Conservation (phyloP, 257 asterid genomes). For the Fraxinus cuspidata region DNA sequence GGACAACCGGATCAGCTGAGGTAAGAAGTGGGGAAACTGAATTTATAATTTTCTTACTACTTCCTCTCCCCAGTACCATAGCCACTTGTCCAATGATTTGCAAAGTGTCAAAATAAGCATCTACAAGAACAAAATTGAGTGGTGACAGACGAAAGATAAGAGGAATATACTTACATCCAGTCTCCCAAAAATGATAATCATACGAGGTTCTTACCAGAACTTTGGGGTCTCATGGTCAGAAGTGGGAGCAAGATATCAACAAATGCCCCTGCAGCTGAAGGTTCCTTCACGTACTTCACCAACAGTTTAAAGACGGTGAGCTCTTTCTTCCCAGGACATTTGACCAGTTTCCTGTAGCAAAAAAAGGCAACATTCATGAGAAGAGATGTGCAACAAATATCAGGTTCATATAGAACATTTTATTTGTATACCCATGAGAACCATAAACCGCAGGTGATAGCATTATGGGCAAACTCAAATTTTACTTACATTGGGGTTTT, state of each 20-base stretch:
- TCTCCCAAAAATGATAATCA: background rate
- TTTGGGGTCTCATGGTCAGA: slow-evolving; percentile 57
- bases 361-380: slow-evolving; percentile 17
- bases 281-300: slow-evolving; percentile 62
- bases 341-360: slow-evolving; percentile 52
- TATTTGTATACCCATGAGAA: background rate
- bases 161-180: background rate
- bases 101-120: slow-evolving; percentile 51
- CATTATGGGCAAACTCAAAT: background rate
- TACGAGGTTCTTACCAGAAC: slow-evolving; percentile 58
- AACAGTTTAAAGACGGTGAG: slow-evolving; percentile 65
- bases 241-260: slow-evolving; percentile 77
- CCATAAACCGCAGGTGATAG: slow-evolving; percentile 8
- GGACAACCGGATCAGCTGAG: slow-evolving; percentile 55
- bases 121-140: slow-evolving; percentile 44
- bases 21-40: slow-evolving; percentile 74
- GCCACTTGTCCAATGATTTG: slow-evolving; percentile 60
- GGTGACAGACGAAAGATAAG: slow-evolving; percentile 13
- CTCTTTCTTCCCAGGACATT: slow-evolving; percentile 64
- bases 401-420: background rate
- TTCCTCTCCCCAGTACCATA: slow-evolving; percentile 50
- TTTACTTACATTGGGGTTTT: background rate
- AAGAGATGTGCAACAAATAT: slow-evolving; percentile 17
- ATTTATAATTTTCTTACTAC: slow-evolving; percentile 50
- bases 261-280: slow-evolving; percentile 63